Percentiles rank a stretch among this genome's conserved stretches.
Conservation (phyloP, 2,329 filamentous ascomycete species). For the Paecilomyces formosus region DNA sequence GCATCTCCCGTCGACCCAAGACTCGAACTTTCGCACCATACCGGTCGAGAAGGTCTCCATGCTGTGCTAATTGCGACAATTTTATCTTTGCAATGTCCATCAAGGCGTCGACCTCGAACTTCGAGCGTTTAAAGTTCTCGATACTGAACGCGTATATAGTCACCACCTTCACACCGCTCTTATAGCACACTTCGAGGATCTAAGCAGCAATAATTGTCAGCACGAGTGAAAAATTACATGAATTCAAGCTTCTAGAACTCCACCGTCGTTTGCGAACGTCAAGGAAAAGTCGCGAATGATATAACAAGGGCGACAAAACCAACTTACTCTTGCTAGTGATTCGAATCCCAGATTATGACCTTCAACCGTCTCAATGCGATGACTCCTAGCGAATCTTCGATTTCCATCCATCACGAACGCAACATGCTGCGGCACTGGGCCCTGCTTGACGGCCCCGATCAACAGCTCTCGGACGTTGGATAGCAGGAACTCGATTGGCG, state of each 20-base stretch:
- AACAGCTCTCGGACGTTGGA: constrained; percentile 72
- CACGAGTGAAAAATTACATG: constrained; percentile 7
- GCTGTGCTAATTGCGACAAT: constrained; percentile 80
- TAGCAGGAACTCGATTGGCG: constrained; percentile 85
- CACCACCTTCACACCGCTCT: constrained; percentile 90
- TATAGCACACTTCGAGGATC: constrained; percentile 98
- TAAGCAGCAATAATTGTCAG: constrained; percentile 23
- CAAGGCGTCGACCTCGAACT: constrained; percentile 90
- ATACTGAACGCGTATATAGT: constrained; percentile 99
- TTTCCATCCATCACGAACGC: constrained; percentile 99
- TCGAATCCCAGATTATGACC: constrained; percentile 95
- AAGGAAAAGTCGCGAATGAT: background rate
- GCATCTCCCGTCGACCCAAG: constrained; percentile 73
- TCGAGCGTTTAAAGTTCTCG: constrained; percentile 95
- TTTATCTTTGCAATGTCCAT: constrained; percentile 99
- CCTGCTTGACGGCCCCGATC: constrained; percentile 81
- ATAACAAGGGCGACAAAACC: background rate
- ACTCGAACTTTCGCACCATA: constrained; percentile 86
- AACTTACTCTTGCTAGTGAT: constrained; percentile 71
- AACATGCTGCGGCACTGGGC: constrained; percentile 86
- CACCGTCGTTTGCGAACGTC: background rate
- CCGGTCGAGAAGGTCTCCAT: constrained; percentile 84
- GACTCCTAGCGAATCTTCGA: constrained; percentile 78
- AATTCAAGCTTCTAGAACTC: background rate
- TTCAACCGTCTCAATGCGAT: constrained; percentile 93